Evolutionary conservation across 331 rosid species (phyloP).

Genomic region (Rosa hybrid): DNA sequence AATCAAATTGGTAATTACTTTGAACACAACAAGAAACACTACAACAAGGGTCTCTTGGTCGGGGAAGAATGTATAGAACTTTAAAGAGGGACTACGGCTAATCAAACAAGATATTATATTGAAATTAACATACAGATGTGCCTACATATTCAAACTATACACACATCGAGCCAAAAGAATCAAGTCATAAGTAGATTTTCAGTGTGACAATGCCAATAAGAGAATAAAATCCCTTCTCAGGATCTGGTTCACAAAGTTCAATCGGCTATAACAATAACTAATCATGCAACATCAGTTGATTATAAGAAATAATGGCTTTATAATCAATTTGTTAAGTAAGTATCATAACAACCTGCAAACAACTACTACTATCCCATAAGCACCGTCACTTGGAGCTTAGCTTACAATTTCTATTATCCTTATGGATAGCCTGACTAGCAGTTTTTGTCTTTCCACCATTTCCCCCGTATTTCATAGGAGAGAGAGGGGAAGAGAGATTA

Average conservation of each 20-base stretch:
- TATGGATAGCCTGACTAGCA: not conserved
- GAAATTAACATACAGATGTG: not conserved
- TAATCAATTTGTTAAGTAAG: conserved; percentile 5
- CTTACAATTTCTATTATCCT: not conserved
- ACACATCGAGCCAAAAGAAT: not conserved
- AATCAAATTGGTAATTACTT: not conserved
- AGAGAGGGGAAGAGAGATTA: too few relatives aligned
- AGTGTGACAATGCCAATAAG: not conserved
- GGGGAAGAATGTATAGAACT: not conserved
- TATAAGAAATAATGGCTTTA: not conserved
- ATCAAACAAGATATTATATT: not conserved
- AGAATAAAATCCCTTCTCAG: not conserved
- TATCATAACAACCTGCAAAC: conserved; percentile 37
- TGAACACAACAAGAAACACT: not conserved
- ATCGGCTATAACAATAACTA: not conserved
- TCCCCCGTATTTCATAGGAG: not conserved
- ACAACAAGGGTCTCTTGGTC: not conserved
- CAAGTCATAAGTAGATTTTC: not conserved
- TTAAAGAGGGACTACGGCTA: not conserved
- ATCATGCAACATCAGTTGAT: not conserved
- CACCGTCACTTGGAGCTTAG: not conserved
- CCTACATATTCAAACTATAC: not conserved
- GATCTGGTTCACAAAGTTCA: not conserved
- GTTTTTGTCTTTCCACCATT: not conserved
- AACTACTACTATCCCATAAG: conserved; percentile 3